Conservation (phyloP, 1,284 basidiomycete species). For the Cutaneotrichosporon sp. region DNA sequence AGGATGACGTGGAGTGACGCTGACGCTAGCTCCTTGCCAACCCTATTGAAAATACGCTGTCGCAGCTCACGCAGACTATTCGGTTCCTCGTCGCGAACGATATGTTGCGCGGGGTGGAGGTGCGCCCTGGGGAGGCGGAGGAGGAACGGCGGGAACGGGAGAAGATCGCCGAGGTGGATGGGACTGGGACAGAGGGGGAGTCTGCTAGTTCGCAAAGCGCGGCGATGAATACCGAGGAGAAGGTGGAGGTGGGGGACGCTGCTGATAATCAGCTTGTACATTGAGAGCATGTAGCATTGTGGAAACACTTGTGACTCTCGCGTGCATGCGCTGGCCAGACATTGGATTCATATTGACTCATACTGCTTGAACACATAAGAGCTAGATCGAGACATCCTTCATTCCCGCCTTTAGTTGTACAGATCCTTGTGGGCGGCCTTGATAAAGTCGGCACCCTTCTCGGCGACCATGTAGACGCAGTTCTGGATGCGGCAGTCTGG, state of each 20-base stretch:
- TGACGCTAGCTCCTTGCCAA: slow-evolving; percentile 56
- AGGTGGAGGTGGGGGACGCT: background rate
- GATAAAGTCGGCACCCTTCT: slow-evolving; percentile 62
- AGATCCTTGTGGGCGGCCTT: slow-evolving; percentile 33
- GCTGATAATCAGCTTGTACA: background rate
- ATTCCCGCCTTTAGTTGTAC: slow-evolving; percentile 4
- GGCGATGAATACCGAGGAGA: background rate
- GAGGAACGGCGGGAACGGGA: slow-evolving; percentile 51
- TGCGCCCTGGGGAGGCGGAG: slow-evolving; percentile 69
- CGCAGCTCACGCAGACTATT: slow-evolving; percentile 88
- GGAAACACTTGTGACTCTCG: background rate
- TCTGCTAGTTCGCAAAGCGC: background rate
- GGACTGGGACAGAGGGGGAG: background rate
- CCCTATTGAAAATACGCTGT: slow-evolving; percentile 84
- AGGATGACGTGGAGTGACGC: background rate
- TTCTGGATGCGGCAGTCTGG: slow-evolving; percentile 45
- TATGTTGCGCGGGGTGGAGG: slow-evolving; percentile 77
- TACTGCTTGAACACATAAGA: too few species aligned
- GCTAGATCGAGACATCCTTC: too few species aligned
- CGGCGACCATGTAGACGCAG: slow-evolving; percentile 59
- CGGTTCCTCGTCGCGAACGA: slow-evolving; percentile 89
- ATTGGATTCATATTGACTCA: too few species aligned
- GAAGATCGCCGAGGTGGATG: slow-evolving; percentile 17
- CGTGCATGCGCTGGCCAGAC: too few species aligned
- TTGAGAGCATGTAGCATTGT: background rate